Base-by-base conservation (phyloP, 257 asterid species). In the Rubia yunnanensis region DNA sequence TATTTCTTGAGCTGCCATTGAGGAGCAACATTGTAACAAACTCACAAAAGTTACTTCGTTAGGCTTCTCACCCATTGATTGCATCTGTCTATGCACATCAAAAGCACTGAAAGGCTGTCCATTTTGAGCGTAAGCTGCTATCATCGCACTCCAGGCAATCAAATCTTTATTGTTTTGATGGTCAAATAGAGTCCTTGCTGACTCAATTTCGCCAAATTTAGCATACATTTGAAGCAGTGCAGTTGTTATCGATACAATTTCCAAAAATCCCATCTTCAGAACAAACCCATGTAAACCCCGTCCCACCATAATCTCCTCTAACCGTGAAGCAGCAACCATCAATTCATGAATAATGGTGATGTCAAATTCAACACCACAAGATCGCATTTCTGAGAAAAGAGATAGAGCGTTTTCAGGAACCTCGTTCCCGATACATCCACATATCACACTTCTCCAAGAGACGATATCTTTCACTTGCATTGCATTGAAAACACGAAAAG, bases 81-180 rank as follows among this genome's bases (percentile, higher is more conserved):
- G 92, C 96, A 88, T 88, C 74, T 72, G 71, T 78, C 67, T 71
- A 38, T 80, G 78, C 55, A 80, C 41, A 63, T 74, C 75, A 63
- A 86, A 78, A 10, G 86, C 92, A 60, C 74, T 57, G 44, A 48
- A 24, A 67, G 88, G 84, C 31, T 74, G 79, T 28, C 64, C 72
- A 55, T 79, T 77, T 75, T 84, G 85, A 61, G 83, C 78, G 70
- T 83, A 84, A 34, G 76, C 86, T 30, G 89, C 67, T 63, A 86
- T 80, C 91, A 88, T 86, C 3, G 81, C 87, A 59, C 86, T 86
- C 92, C 96, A 91, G 55, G 92, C 87, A 80, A 91, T 75, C 35
- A 80, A 68, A 86, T 91, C 92, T 80, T 84, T 91, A 68, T 74
- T 60, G 14, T 68, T 57, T 56, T 86, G 81, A 35, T 59, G 70